Base-by-base conservation (phyloP, 2,329 filamentous ascomycete species). In the Meredithiella fracta region DNA sequence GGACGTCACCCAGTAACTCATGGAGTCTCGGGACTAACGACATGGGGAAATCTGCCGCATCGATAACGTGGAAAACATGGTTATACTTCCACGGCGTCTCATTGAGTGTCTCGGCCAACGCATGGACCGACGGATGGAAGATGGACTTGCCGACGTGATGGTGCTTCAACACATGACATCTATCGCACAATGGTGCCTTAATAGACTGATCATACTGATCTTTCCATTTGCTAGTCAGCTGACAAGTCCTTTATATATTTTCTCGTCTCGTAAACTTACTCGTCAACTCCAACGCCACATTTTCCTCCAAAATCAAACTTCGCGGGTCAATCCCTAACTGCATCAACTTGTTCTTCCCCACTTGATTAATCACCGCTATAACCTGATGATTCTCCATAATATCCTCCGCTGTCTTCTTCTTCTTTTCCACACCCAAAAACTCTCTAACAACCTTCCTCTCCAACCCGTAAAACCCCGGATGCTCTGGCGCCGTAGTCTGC, bases 41-140 rank as follows among this genome's bases (percentile, higher is more conserved):
- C 78, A 98, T 86, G 20, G 92, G 92, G 61, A 98, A 97, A 68
- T 98, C 92, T 59, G 90, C 92, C 2, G 92, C 91, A 65, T 98
- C 92, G 22, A 98, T 72, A 25, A 98, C 76, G 68, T 98, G 92
- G 66, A 97, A 98, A 59, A 98, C 83, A 68, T 96, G 87, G 64
- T 98, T 97, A 65, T 86, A 79, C 65, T 86, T 86, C 69, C 94
- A 83, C 0, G 90, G 90, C 1, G 91, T 94, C 67, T 94, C 87
- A 54, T 83, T 77, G 54, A 98, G 85, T 15, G 89, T 94, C 60
- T 88, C 83, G 61, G 82, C 80, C 54, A 98, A 81, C 1, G 86
- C 82, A 47, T 88, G 78, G 60, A 96, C 76, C 1, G 83, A 83
- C 0, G 92, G 92, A 64, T 94, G 87, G 56, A 79, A 76, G 62